Base-by-base conservation (phyloP, 2,329 filamentous ascomycete species). In the Venturia carpophila region DNA sequence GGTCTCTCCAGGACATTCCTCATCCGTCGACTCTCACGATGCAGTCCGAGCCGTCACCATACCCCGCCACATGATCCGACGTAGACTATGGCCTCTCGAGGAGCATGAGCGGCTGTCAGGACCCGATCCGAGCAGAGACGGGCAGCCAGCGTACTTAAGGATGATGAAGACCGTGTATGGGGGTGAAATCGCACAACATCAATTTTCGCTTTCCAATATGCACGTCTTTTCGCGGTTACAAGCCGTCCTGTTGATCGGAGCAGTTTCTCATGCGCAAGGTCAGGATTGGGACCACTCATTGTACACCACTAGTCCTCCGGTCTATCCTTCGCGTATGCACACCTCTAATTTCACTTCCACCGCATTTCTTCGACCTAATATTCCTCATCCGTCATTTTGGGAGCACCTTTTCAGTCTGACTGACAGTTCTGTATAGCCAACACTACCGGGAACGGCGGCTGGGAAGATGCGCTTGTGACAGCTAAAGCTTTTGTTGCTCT, bases 401-500 rank as follows among this genome's bases (percentile, higher is more conserved):
- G 10, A 62, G 19, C 4, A 21, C 17, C 27, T 21, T 27, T 6
- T 17, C 47, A 27, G 47, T 21, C 21, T 27, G 47, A 52, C 61
- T 63, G n/a, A 63, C 19, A 24, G 5, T 11, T 30, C 21, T 52
- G 2, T 21, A 43, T 37, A 63, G 61, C 61, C 15, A 63, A 63
- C 11, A 52, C 17, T 39, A 63, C 61, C 9, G 61, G 61, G 7
- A 27, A 1, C n/a, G 61, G 61, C 27, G 43, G 45, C 41, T 78
- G 76, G 77, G 73, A 73, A 42, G 71, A 71, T 58, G 76, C 76
- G 17, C 75, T 78, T 67, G 70, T 70, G 17, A 76, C 77, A 67
- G 76, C 77, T 4, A 73, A 72, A 37, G 71, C 75, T 24, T 73
- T 76, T 37, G 72, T 79, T 17, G 71, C 74, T 17, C 75, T 76